phyloP scores from a whole-genome alignment of 2,329 filamentous ascomycete genomes.

The Didymella pinodella region DNA sequence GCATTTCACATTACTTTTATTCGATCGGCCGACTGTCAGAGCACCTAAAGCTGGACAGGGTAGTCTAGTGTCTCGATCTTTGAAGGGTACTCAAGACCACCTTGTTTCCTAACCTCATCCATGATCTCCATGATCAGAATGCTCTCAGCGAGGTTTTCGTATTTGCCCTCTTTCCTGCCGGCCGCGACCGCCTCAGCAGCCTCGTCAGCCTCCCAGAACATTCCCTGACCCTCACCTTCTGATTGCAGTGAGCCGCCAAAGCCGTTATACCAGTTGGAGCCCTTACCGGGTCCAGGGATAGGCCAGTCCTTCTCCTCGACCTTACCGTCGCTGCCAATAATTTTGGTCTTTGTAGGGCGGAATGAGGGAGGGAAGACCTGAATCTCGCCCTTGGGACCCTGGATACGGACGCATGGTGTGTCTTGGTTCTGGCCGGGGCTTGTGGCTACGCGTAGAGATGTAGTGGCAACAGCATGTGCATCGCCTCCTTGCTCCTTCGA shows the following conservation, averaged over 20 bases:
- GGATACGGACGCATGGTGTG: constrained; percentile 76
- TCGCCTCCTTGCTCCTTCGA: constrained; percentile 59
- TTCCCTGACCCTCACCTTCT: constrained; percentile 74
- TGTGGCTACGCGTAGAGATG: constrained; percentile 54
- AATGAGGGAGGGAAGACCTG: constrained; percentile 78
- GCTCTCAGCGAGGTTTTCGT: constrained; percentile 73
- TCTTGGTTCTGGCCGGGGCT: constrained; percentile 64
- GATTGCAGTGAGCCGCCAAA: constrained; percentile 55
- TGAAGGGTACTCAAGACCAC: constrained; percentile 68
- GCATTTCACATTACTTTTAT: not conserved
- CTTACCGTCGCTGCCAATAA: constrained; percentile 63
- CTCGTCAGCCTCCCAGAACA: constrained; percentile 90
- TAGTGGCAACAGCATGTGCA: constrained; percentile 74
- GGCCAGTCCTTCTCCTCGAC: constrained; percentile 58
- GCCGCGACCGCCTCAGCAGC: constrained; percentile 77
- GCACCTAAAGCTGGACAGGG: constrained; percentile 38
- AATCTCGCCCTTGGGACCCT: constrained; percentile 82
- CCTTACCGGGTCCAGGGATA: constrained; percentile 57
- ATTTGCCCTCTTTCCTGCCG: constrained; percentile 76
- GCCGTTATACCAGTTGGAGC: constrained; percentile 58
- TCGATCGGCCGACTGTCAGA: not conserved
- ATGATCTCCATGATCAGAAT: constrained; percentile 84
- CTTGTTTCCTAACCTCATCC: constrained; percentile 72
- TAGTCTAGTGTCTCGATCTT: constrained; percentile 65
- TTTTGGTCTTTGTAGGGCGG: constrained; percentile 70